phyloP scores from a whole-genome alignment of 345 rosid species.

The Mallotus nudiflorus region DNA sequence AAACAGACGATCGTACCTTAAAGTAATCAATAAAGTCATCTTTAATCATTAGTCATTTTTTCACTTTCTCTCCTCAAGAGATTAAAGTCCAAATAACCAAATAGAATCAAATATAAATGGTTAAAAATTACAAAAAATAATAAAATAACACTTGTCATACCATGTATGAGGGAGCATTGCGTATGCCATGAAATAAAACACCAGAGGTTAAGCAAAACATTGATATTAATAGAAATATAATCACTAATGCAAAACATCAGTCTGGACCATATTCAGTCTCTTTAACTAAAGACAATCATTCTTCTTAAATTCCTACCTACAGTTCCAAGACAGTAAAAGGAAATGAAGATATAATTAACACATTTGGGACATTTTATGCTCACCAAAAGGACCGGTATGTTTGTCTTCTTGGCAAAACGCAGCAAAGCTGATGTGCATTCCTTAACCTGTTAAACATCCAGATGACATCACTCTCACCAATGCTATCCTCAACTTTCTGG shows the following conservation, averaged over 20 bases:
- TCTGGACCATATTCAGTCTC: not conserved
- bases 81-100: not conserved
- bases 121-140: not conserved
- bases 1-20: not conserved
- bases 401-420: slow-evolving; percentile 85
- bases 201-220: not conserved
- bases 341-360: not conserved
- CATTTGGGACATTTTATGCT: slow-evolving; percentile 29
- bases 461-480: not conserved
- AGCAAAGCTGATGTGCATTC: slow-evolving; percentile 87
- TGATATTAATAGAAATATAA: too few relatives aligned
- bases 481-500: not conserved
- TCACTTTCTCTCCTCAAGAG: not conserved
- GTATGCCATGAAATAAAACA: not conserved
- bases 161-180: not conserved
- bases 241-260: not conserved
- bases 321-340: not conserved
- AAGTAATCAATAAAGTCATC: not conserved
- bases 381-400: slow-evolving; percentile 85
- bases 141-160: not conserved
- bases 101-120: not conserved
- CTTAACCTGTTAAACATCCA: slow-evolving; percentile 58
- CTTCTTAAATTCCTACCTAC: not conserved
- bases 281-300: not conserved
- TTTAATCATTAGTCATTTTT: not conserved